Evolutionary conservation across 176 grass and related monocot genomes (phyloP), one percentile per base, ranked within the genome.

Genomic region (Saccharum spontaneum): DNA sequence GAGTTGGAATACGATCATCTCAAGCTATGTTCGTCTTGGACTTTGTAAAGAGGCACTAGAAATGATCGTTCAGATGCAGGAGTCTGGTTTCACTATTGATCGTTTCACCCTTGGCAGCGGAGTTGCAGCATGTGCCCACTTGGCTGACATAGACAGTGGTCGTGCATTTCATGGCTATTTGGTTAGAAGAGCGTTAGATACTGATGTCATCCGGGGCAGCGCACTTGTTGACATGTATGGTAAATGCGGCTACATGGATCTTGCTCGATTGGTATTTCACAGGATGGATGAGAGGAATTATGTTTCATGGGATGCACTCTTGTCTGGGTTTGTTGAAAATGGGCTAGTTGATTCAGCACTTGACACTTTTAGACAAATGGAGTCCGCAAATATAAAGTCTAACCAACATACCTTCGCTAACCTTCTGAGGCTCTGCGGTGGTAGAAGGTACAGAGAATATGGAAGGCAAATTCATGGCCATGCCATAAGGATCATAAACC

Each of bases 1-100:
- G 52, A 91, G 83, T 11, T 90, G 92, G 88, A 88, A 94, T 65
- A 83, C 92, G 1, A 84, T 90, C 12, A 78, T 94, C 71, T 90
- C 88, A 67, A 83, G 88, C 20, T 94, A 88, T 81, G 88, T 80
- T 18, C 86, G 24, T 49, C 64, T 86, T 71, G 86, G 86, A 33
- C 34, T 57, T 52, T 83, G 49, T 7, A 24, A 86, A 70, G 75
- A 90, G 76, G 92, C 86, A 5, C 86, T 93, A 2, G 45, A 77
- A 11, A 90, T 83, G 88, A 81, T 88, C 46, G 22, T 88, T 55
- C 69, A 70, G 67, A 88, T 94, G 92, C 88, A 84, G 31, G 60
- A 86, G 22, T 85, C 36, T 39, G 88, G 92, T 90, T 94, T 76
- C 84, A 44, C 49, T 12, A 34, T 78, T 15, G 88, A 88, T 16